Conservation (phyloP, 2,329 filamentous ascomycete species). For the Alternaria angustiovoidea region DNA sequence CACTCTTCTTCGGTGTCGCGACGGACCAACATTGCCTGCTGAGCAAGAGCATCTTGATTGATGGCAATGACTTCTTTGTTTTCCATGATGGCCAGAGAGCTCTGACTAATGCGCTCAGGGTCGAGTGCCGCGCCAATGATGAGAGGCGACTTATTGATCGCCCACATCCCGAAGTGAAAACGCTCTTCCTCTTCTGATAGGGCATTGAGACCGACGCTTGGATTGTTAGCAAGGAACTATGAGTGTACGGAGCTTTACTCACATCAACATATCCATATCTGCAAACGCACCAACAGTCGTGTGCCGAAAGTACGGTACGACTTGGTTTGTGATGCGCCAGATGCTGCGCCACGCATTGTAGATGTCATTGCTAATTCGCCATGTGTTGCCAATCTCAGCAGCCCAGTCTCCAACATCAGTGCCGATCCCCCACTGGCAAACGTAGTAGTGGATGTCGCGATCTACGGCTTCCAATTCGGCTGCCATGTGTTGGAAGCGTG, state of each 20-base stretch:
- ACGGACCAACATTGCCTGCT: slow-evolving; percentile 60
- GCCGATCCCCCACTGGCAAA: slow-evolving; percentile 53
- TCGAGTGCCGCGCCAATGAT: slow-evolving; percentile 54
- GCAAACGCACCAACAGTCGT: slow-evolving; percentile 40
- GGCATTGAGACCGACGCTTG: slow-evolving; percentile 47
- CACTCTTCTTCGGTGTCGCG: slow-evolving; percentile 50
- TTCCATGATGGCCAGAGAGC: slow-evolving; percentile 42
- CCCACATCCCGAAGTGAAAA: slow-evolving; percentile 58
- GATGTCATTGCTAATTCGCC: slow-evolving; percentile 49
- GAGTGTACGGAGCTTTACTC: background rate
- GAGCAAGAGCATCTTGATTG: slow-evolving; percentile 64
- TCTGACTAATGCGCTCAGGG: slow-evolving; percentile 27
- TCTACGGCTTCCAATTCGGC: slow-evolving; percentile 35
- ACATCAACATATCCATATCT: slow-evolving; percentile 57
- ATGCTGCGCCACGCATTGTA: slow-evolving; percentile 46
- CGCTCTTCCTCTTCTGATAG: slow-evolving; percentile 51
- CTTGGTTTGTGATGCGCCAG: slow-evolving; percentile 46
- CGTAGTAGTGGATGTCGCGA: slow-evolving; percentile 46
- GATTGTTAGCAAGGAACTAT: slow-evolving; percentile 2
- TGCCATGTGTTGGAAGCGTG: slow-evolving; percentile 43
- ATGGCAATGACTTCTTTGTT: slow-evolving; percentile 65
- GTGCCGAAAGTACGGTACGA: slow-evolving; percentile 41
- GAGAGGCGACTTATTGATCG: slow-evolving; percentile 57
- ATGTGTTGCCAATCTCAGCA: slow-evolving; percentile 45
- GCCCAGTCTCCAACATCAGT: slow-evolving; percentile 46